Evolutionary conservation across 345 rosid genomes (phyloP), one percentile per base, ranked within the genome.

Genomic region (Bretschneidera sinensis): DNA sequence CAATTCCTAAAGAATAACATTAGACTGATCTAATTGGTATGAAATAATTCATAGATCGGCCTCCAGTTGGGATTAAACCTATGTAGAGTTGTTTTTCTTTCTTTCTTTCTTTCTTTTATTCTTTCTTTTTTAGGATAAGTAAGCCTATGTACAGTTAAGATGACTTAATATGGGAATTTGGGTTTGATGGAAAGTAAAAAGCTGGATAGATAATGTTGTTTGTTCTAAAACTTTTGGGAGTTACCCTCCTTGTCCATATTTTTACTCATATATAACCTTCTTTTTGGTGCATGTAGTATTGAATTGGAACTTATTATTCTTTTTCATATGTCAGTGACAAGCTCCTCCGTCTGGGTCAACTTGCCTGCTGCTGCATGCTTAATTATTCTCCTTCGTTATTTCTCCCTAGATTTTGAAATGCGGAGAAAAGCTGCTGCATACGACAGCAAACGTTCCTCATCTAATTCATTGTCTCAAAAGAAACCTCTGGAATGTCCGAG

Each of bases 321-420:
- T 53, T n/a, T 64, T 60, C 63, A 72, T 59, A 50, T 33, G 59
- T 54, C 87, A 94, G 99, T 94, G 77, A 94, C 97, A 23, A 94
- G 97, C 79, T 86, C 97, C 75, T 94, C 99, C 5, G 96, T 94
- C 28, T 88, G 77, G 89, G 83, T 91, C 33, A 94, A 91, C 78
- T 79, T 94, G 66, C 97, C 97, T 66, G 96, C 92, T 78, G 95
- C 99, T 25, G 95, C 88, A 22, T 72, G 80, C 53, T 77, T 94
- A 70, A 78, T 91, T 65, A 57, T 94, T 64, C 77, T 85, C 51
- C 89, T 95, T 43, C 97, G 96, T 13, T 88, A 95, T 67, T 82
- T 88, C 67, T 79, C 91, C 2, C 68, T 95, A 19, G 99, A 95
- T 71, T 75, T 82, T 65, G 97, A 91, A 67, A 79, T 79, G 92